Base-by-base conservation (phyloP, 306 rosid genomes). In the Malus orientalis region DNA sequence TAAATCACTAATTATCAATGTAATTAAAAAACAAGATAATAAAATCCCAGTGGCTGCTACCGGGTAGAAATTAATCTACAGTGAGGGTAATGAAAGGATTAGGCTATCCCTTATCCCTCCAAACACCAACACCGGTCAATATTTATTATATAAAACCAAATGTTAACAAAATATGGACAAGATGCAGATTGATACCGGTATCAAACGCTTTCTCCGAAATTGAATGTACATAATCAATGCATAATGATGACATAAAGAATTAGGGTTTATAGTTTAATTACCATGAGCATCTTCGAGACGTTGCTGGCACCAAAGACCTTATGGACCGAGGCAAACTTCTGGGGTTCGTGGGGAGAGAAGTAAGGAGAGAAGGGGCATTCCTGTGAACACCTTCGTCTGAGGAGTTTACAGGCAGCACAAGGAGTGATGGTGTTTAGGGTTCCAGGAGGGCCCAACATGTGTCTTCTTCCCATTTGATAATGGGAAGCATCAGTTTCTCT, bases 281-380 rank as follows among this genome's bases (percentile, higher is more conserved):
- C 97, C 98, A 89, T 89, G 5, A 95, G 91, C 97, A 95, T 86
- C 90, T 95, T 95, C 14, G 99, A 92, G 74, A 95, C 99, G 79
- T 95, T 95, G 88, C 99, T 95, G 45, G 99, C 99, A 54, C 99
- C 98, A 45, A 95, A 92, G 76, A 95, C 93, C 80, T 90, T 95
- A 88, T 95, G 98, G 70, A 95, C 98, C 11, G 97, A 92, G 82
- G 98, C 98, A 69, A 95, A 95, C 67, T 90, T 95, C 20, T 95
- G 97, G 58, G 98, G 98, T 59, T 95, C 97, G 40, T 95, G 98
- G 3, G 98, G 98, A 40, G 97, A 92, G 85, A 95, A 95, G 77
- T 95, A 95, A 2, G 98, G 98, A 88, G 97, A 95, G 65, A 95
- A 95, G 8, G 97, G 97, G 61, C 98, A 90, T 75, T 95, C 98